Evolutionary conservation across 192 early-diverging fungal genomes (phyloP).

Genomic region (Dispira parvispora): DNA sequence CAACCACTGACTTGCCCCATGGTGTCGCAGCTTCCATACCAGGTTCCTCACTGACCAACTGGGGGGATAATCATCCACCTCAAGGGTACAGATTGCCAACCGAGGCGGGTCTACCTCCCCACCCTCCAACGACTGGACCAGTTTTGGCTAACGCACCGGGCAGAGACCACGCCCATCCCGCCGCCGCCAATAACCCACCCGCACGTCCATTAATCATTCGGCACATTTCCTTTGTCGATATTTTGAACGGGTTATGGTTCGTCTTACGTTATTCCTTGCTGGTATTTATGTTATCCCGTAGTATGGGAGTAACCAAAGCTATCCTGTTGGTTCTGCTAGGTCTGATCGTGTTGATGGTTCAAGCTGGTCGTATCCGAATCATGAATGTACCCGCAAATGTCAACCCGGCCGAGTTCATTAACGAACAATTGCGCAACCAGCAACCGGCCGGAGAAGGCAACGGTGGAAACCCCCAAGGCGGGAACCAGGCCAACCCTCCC

Average conservation of each 20-base stretch:
- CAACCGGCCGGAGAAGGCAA: not conserved
- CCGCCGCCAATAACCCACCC: not conserved
- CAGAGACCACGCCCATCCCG: not conserved
- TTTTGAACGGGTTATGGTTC: not conserved
- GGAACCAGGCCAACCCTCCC: not conserved
- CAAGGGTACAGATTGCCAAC: too few species aligned
- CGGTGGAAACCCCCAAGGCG: not conserved
- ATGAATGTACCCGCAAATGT: not conserved
- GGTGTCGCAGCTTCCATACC: too few species aligned
- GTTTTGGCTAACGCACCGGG: not conserved
- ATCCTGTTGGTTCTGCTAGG: not conserved
- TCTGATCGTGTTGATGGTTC: not conserved
- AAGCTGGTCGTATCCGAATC: not conserved
- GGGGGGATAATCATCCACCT: too few species aligned
- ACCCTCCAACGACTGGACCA: not conserved
- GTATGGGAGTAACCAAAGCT: not conserved
- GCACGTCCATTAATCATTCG: not conserved
- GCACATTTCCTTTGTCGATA: not conserved
- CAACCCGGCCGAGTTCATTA: not conserved
- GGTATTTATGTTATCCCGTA: slow-evolving; percentile 1
- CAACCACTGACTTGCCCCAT: too few species aligned
- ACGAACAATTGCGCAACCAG: not conserved
- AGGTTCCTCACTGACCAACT: too few species aligned
- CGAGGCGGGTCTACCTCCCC: not conserved
- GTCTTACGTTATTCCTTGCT: not conserved